phyloP scores from a whole-genome alignment of 768 basidiomycete genomes.

The Phanerochaete carnosa region DNA sequence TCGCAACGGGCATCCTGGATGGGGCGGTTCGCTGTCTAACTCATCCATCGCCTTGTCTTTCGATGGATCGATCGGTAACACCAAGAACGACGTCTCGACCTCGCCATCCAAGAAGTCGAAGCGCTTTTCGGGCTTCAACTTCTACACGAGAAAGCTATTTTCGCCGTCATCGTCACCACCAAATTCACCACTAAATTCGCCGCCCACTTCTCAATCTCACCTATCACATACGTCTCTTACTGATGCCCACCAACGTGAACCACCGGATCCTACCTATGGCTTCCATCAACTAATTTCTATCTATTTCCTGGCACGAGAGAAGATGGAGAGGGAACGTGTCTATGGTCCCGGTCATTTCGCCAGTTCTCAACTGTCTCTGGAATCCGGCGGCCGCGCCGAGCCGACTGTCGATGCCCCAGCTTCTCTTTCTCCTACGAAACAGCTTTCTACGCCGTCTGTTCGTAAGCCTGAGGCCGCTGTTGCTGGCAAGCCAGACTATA shows the following conservation, averaged over 20 bases:
- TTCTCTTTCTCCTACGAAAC: slow-evolving; percentile 22
- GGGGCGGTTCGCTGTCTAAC: slow-evolving; percentile 61
- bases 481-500: slow-evolving; percentile 63
- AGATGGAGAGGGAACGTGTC: slow-evolving; percentile 89
- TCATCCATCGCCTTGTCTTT: slow-evolving; percentile 68
- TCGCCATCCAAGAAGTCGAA: slow-evolving; percentile 56
- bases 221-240: slow-evolving; percentile 44
- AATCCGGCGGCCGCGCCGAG: slow-evolving; percentile 25
- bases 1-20: slow-evolving; percentile 39
- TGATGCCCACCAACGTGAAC: slow-evolving; percentile 45
- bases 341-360: slow-evolving; percentile 96
- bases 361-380: slow-evolving; percentile 76
- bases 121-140: slow-evolving; percentile 95
- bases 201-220: slow-evolving; percentile 56
- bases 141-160: slow-evolving; percentile 88
- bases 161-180: slow-evolving; percentile 47
- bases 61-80: slow-evolving; percentile 37
- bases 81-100: slow-evolving; percentile 25
- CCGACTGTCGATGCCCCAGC: slow-evolving; percentile 8
- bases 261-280: slow-evolving; percentile 81
- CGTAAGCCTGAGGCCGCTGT: slow-evolving; percentile 33
- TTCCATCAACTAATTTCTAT: slow-evolving; percentile 96
- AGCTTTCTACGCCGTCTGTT: slow-evolving; percentile 28
- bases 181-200: slow-evolving; percentile 54
- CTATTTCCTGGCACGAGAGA: slow-evolving; percentile 94